phyloP scores from a whole-genome alignment of 164 flowering plant genomes.

The Litsea cubeba region DNA sequence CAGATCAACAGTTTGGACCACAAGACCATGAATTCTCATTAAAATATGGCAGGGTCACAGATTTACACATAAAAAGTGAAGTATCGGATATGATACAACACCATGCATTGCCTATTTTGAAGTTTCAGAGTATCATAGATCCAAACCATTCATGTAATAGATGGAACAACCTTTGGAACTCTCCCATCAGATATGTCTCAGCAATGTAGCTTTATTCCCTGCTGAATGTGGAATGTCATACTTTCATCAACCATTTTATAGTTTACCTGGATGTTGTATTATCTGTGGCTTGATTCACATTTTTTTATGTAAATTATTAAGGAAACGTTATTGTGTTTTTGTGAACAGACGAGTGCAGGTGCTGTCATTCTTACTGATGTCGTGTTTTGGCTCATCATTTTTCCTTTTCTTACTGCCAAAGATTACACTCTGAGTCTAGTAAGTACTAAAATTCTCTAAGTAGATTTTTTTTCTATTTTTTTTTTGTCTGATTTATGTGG shows the following conservation, averaged over 20 bases:
- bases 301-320: neutral
- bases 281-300: neutral
- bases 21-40: too few species aligned
- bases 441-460: conserved; percentile 28
- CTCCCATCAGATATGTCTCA: neutral
- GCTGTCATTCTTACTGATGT: conserved; percentile 91
- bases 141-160: too few species aligned
- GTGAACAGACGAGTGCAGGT: conserved; percentile 81
- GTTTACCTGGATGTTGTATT: neutral
- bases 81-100: too few species aligned
- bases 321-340: conserved; percentile 5
- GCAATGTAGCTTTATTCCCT: neutral
- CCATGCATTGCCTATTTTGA: too few species aligned
- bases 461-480: neutral
- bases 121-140: too few species aligned
- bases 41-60: too few species aligned
- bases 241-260: neutral
- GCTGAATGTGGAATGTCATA: neutral
- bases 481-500: neutral
- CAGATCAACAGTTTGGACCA: too few species aligned
- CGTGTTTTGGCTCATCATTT: conserved; percentile 86
- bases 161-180: too few species aligned
- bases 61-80: too few species aligned
- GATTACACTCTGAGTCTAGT: conserved; percentile 65
- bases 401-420: conserved; percentile 71